These are phyloP conservation scores for Gossypium sturtianum DNA, from an alignment of 345 rosid species.

Conservation along the genomic window DNA sequence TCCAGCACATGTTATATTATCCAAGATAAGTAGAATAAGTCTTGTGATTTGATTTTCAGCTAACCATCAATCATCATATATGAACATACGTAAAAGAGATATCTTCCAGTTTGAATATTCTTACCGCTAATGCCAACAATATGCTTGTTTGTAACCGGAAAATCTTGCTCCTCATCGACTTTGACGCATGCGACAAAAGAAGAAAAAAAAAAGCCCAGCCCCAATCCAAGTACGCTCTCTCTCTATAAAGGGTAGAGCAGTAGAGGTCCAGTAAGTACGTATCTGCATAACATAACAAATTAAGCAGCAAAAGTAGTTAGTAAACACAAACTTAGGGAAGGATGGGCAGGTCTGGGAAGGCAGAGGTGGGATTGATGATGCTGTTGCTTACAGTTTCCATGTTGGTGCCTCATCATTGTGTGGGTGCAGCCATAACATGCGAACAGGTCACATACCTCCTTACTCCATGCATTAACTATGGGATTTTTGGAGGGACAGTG, in stretches of 20 bases:
- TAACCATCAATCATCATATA: background rate
- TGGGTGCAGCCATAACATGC: slow-evolving; percentile 25
- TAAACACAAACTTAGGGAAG: background rate
- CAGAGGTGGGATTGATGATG: background rate
- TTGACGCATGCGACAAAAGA: background rate
- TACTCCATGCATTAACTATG: slow-evolving; percentile 32
- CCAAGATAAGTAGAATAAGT: background rate
- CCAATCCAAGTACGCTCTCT: background rate
- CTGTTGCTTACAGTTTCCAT: background rate
- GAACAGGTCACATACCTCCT: slow-evolving; percentile 20
- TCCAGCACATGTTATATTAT: too few species aligned
- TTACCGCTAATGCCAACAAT: background rate
- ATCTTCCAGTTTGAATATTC: background rate
- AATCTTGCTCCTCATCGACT: background rate
- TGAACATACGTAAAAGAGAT: background rate
- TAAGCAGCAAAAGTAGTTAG: background rate
- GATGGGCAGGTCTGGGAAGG: background rate
- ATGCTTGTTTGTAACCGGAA: background rate
- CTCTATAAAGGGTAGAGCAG: background rate
- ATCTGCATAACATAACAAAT: background rate
- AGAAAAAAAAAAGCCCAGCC: background rate
- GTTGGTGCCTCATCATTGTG: background rate
- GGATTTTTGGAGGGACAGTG: slow-evolving; percentile 21
- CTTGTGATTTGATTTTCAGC: background rate
- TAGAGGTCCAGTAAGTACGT: background rate